Conservation (phyloP, 345 rosid genomes). For the Clausena lansium region DNA sequence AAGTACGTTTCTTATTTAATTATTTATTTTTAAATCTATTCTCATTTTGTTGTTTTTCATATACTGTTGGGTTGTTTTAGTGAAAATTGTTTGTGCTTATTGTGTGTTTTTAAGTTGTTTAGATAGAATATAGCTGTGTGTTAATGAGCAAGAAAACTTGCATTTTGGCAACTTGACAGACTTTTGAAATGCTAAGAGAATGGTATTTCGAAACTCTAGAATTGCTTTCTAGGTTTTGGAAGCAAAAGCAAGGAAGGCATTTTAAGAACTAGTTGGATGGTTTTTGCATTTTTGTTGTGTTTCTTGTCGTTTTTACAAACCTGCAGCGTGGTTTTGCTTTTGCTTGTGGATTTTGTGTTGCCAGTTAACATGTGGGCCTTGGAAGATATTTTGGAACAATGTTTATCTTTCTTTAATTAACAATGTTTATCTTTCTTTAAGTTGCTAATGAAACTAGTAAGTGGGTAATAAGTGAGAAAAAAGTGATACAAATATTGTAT, state of each 20-base stretch:
- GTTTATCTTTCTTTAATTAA: background rate
- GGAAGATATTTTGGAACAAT: background rate
- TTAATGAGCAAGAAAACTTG: too few species aligned
- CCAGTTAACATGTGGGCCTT: background rate
- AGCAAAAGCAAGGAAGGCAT: background rate
- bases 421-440: background rate
- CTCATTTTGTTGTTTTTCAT: background rate
- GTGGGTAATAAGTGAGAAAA: background rate
- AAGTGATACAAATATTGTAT: background rate
- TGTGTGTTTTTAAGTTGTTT: background rate
- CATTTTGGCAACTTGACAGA: background rate
- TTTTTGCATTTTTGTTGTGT: background rate
- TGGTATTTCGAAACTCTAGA: background rate
- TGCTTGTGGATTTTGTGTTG: background rate
- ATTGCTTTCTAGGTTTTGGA: background rate
- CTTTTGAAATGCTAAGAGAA: background rate
- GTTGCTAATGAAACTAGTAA: background rate
- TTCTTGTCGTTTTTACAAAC: background rate
- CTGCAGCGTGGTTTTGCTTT: background rate
- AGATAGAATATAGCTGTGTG: background rate
- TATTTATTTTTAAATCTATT: background rate
- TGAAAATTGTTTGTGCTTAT: background rate
- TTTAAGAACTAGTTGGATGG: background rate
- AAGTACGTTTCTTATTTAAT: conserved; percentile 39
- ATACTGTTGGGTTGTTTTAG: background rate